A percentile compares a stretch with the other conserved stretches of the same genome.
Conservation (phyloP, 192 early-diverging fungal genomes). For the Umbelopsis isabellina region DNA sequence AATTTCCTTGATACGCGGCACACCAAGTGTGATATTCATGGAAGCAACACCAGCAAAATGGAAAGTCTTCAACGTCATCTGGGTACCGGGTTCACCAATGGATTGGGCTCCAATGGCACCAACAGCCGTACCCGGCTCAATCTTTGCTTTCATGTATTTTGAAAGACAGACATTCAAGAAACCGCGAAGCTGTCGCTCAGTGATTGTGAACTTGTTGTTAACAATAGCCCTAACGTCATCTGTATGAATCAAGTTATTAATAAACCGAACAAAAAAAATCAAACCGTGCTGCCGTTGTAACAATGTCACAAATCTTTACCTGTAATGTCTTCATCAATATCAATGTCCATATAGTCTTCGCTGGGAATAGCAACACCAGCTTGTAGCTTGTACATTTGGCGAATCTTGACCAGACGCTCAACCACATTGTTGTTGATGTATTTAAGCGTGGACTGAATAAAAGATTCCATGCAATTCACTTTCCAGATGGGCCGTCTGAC, state of each 20-base stretch:
- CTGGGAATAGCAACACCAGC: constrained; percentile 50
- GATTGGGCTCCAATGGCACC: constrained; percentile 97
- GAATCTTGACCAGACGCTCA: constrained; percentile 60
- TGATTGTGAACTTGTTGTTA: constrained; percentile 71
- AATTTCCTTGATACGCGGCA: constrained; percentile 99
- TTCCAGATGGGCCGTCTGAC: constrained; percentile 54
- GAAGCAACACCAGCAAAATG: constrained; percentile 99
- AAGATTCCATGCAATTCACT: constrained; percentile 60
- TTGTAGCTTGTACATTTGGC: constrained; percentile 54
- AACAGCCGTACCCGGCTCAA: constrained; percentile 95
- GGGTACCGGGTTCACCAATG: constrained; percentile 98
- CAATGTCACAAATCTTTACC: neutral
- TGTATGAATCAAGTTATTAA: constrained; percentile 2
- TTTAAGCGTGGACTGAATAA: constrained; percentile 59
- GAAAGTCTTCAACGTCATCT: constrained; percentile 99
- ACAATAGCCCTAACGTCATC: constrained; percentile 54
- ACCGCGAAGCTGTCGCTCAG: constrained; percentile 66
- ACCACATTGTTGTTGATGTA: constrained; percentile 65
- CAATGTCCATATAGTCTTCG: constrained; percentile 60
- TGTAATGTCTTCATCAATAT: constrained; percentile 48
- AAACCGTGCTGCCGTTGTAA: neutral
- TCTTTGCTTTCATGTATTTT: constrained; percentile 89
- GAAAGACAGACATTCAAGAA: constrained; percentile 79
- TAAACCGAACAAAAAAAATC: neutral
- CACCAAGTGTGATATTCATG: constrained; percentile 99